Evolutionary conservation across 2,329 filamentous ascomycete species (phyloP), one percentile per base, ranked within the genome.

Genomic region (Colletotrichum sp.): DNA sequence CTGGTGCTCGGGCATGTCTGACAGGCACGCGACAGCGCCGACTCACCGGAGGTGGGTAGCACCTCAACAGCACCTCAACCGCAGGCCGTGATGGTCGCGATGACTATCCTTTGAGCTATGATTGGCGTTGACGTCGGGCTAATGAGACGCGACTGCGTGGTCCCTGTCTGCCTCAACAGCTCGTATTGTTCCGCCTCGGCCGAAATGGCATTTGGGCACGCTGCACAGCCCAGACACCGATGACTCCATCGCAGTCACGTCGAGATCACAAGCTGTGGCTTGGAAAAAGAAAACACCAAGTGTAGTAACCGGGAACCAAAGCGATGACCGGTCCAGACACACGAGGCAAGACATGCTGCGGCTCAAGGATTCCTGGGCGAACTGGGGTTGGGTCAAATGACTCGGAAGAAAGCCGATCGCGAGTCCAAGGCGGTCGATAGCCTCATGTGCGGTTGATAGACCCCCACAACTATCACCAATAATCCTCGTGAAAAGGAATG

Each of bases 371-470:
- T 61, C 43, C 58, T 30, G 24, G 66, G 30, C 32, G 38, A 55
- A 30, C 28, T 34, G 43, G n/a, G n/a, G 28, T 48, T 28, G 12
- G 36, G 48, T 67, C 61, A 55, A 72, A 55, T 66, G 68, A 72
- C 61, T 66, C 36, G 24, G 38, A 67, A n/a, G 13, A 32, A 21
- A 55, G 24, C 26, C 16, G 30, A 66, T 72, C 38, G 21, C 30
- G 30, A 70, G 63, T 69, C 16, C 24, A 43, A 43, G 74, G 74
- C 70, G 73, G 57, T 74, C 70, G 48, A 72, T 6, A 64, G 12
- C 15, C 68, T 75, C 72, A 75, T 63, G 68, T 43, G 68, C 52
- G 16, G 28, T 15, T 18, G 10, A 18, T 2, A 15, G 15, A 12
- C 34, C 55, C 32, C 68, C 67, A 58, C 55, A 13, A 32, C 36